Conservation (phyloP, 2,329 filamentous ascomycete species). For the Diplodia seriata region DNA sequence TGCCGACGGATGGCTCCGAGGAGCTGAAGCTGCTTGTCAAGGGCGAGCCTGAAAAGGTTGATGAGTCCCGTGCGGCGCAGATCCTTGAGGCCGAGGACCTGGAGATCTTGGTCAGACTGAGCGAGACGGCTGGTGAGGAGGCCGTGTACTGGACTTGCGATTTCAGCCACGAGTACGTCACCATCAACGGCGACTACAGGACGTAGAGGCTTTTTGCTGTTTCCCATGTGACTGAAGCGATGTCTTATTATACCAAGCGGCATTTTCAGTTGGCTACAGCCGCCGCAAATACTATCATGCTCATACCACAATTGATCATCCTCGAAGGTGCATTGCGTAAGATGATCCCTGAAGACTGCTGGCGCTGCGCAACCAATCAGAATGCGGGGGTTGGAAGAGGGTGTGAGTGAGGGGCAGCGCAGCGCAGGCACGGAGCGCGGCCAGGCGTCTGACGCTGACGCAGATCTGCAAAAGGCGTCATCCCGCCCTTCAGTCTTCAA, state of each 20-base stretch:
- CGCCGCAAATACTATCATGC: background rate
- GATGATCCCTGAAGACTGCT: background rate
- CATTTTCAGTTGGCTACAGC: background rate
- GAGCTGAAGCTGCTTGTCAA: slow-evolving; percentile 79
- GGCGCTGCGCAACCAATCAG: slow-evolving; percentile 4
- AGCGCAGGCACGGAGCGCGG: slow-evolving; percentile 15
- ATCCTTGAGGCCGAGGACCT: slow-evolving; percentile 78
- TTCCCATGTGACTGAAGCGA: background rate
- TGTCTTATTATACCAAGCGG: slow-evolving; percentile 23
- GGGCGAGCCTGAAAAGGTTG: slow-evolving; percentile 79
- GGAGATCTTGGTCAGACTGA: slow-evolving; percentile 77
- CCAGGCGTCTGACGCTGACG: slow-evolving; percentile 19
- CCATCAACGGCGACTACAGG: slow-evolving; percentile 72
- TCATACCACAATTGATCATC: slow-evolving; percentile 8
- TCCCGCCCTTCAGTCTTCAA: slow-evolving; percentile 17
- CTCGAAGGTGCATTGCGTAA: slow-evolving; percentile 4
- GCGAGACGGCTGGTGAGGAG: slow-evolving; percentile 67
- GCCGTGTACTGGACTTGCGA: slow-evolving; percentile 86
- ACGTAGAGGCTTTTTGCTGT: slow-evolving; percentile 51
- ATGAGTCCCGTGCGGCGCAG: slow-evolving; percentile 77
- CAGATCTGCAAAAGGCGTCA: slow-evolving; percentile 32
- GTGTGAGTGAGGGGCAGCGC: background rate
- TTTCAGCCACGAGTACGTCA: slow-evolving; percentile 82
- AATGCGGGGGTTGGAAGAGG: slow-evolving; percentile 6
- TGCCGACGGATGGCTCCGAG: slow-evolving; percentile 76